Evolutionary conservation across 495 filamentous ascomycete genomes (phyloP).

Genomic region (Aspergillus saccharolyticus): DNA sequence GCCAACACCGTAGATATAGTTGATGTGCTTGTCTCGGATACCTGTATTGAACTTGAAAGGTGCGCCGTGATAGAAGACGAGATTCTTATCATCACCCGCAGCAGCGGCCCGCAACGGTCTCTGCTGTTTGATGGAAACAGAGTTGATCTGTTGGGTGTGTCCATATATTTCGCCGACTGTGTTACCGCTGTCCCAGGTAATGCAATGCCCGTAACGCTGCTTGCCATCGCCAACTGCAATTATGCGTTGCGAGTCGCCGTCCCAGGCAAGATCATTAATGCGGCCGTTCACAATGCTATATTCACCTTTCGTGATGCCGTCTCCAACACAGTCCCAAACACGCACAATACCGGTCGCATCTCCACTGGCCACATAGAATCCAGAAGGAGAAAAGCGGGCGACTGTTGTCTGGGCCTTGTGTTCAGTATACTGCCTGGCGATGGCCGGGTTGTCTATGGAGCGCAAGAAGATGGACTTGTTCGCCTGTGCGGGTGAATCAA

Average conservation of each 20-base stretch:
- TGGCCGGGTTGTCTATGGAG: slow-evolving; percentile 80
- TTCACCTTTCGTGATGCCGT: slow-evolving; percentile 65
- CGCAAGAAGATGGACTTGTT: slow-evolving; percentile 95
- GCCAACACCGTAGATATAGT: slow-evolving; percentile 79
- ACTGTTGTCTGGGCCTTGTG: slow-evolving; percentile 87
- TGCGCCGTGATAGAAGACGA: slow-evolving; percentile 89
- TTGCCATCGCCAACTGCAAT: slow-evolving; percentile 95
- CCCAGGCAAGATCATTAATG: slow-evolving; percentile 96
- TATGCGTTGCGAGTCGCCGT: slow-evolving; percentile 92
- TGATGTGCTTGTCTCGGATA: slow-evolving; percentile 72
- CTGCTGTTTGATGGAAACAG: slow-evolving; percentile 83
- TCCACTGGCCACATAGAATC: slow-evolving; percentile 92
- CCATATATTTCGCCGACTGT: slow-evolving; percentile 89
- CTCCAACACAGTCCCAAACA: slow-evolving; percentile 75
- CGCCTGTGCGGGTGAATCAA: slow-evolving; percentile 51
- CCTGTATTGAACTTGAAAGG: slow-evolving; percentile 89
- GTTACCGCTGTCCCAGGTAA: slow-evolving; percentile 94
- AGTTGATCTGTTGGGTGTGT: slow-evolving; percentile 85
- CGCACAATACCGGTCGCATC: slow-evolving; percentile 78
- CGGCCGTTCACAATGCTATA: slow-evolving; percentile 91
- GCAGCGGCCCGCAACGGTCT: slow-evolving; percentile 86
- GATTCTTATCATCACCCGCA: slow-evolving; percentile 77
- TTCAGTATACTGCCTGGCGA: slow-evolving; percentile 79
- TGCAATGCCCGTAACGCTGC: slow-evolving; percentile 88
- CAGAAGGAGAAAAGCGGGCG: slow-evolving; percentile 89